Percentiles rank a stretch among this genome's conserved stretches.
These are phyloP conservation scores for Poteriospumella lacustris DNA, from an alignment of 108 stramenopile species.

Conservation along the genomic window DNA sequence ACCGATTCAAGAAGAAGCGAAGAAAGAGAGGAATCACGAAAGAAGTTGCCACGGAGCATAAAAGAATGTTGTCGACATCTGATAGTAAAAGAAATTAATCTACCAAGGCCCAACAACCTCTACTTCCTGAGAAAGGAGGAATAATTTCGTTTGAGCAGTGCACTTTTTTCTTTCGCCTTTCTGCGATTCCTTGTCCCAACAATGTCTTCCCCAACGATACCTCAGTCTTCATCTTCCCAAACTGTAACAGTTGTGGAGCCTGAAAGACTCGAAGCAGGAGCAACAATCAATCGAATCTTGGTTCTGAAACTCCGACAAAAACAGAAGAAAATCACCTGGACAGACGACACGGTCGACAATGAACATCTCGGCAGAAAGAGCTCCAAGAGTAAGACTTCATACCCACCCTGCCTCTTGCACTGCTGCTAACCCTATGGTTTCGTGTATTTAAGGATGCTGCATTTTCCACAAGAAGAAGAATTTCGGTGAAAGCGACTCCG, in stretches of 20 bases:
- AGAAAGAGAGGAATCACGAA: too few species aligned
- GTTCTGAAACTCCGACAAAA: constrained; percentile 2
- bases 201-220: too few species aligned
- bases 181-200: too few species aligned
- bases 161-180: too few species aligned
- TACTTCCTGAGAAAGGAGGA: too few species aligned
- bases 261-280: neutral
- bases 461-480: constrained; percentile 10
- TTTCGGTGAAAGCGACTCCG: constrained; percentile 28
- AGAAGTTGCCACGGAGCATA: too few species aligned
- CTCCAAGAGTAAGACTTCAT: constrained; percentile 25
- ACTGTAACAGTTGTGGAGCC: neutral
- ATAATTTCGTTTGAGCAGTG: too few species aligned
- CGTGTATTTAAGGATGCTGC: constrained; percentile 15
- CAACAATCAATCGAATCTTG: too few species aligned
- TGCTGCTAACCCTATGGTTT: neutral
- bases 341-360: constrained; percentile 11
- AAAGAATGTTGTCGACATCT: too few species aligned
- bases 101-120: too few species aligned
- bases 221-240: neutral
- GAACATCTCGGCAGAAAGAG: constrained; percentile 17
- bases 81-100: too few species aligned
- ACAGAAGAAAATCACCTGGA: constrained; percentile 9
- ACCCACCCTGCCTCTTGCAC: neutral
- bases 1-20: too few species aligned